These are phyloP conservation scores for Triticum aestivum DNA, from an alignment of 176 grass and related monocot species.

Conservation along the genomic window IWGSC_CS_RefSeq_v2.1 NC_057802.1:6663982-6664481, in stretches of 20 bases:
- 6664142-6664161: slow-evolving; percentile 89
- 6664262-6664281: slow-evolving; percentile 53
- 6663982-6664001: background rate
- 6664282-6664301: slow-evolving; percentile 84
- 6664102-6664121: slow-evolving; percentile 76
- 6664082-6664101: slow-evolving; percentile 88
- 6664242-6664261: slow-evolving; percentile 48
- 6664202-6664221: slow-evolving; percentile 65
- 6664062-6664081: slow-evolving; percentile 74
- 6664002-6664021: slow-evolving; percentile 17
- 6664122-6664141: slow-evolving; percentile 84
- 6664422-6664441: background rate
- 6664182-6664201: slow-evolving; percentile 86
- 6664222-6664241: slow-evolving; percentile 71
- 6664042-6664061: background rate
- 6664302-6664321: slow-evolving; percentile 60
- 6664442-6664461: background rate
- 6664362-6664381: slow-evolving; percentile 51
- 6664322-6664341: slow-evolving; percentile 55
- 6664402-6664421: background rate
- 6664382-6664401: background rate
- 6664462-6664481: background rate
- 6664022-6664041: background rate
- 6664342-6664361: slow-evolving; percentile 77
- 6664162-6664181: slow-evolving; percentile 80